phyloP scores from a whole-genome alignment of 306 rosid genomes.

The Prunus mongolica region DNA sequence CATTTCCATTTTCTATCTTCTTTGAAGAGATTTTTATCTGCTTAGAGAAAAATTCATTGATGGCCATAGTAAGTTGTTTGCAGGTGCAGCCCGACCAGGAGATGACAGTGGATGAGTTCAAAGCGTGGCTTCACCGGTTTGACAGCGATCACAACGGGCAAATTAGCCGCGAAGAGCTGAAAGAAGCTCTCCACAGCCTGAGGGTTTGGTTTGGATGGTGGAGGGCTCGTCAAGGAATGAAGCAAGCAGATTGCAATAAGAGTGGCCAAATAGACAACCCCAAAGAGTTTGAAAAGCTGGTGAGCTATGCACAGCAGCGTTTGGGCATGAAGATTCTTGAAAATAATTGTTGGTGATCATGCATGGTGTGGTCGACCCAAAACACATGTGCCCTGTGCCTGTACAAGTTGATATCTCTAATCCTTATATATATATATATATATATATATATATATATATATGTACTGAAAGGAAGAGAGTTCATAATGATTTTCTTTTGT shows the following conservation, averaged over 20 bases:
- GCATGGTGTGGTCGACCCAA: background rate
- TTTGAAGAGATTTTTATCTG: background rate
- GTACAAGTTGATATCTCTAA: background rate
- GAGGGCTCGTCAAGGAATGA: conserved; percentile 6
- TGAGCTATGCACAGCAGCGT: conserved; percentile 11
- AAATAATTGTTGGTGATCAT: conserved; percentile 4
- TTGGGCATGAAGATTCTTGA: conserved; percentile 14
- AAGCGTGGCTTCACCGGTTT: conserved; percentile 15
- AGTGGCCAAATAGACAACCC: conserved; percentile 3
- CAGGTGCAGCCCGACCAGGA: conserved; percentile 18
- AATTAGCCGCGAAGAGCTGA: conserved; percentile 14
- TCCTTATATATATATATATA: background rate
- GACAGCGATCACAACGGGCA: conserved; percentile 5
- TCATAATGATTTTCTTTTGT: background rate
- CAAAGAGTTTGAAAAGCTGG: conserved; percentile 16
- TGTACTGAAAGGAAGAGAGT: background rate
- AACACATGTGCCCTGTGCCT: background rate
- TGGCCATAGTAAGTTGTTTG: conserved; percentile 13
- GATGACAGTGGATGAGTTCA: conserved; percentile 20
- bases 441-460: background rate
- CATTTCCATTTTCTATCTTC: background rate
- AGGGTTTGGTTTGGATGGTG: conserved; percentile 19
- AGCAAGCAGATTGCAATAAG: background rate
- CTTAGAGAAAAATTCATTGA: background rate
- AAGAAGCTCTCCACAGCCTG: conserved; percentile 12